Conservation (phyloP, 2,329 filamentous ascomycete genomes). For the Phialophora tarda region DNA sequence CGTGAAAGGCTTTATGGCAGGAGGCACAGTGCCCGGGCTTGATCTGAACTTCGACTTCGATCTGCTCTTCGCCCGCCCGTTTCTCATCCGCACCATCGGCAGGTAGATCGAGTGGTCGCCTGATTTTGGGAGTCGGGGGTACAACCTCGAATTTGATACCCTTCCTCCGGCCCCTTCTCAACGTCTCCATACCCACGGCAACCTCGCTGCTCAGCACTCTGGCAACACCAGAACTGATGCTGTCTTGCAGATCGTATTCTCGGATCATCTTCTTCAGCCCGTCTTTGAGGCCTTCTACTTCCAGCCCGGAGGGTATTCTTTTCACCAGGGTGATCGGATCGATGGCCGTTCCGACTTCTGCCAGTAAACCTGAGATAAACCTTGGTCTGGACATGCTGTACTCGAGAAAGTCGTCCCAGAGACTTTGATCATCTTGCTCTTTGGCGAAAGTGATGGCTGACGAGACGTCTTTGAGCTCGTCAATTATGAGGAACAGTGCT, state of each 20-base stretch:
- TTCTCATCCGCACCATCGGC: slow-evolving; percentile 6
- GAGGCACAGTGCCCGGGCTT: slow-evolving; percentile 36
- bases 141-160: slow-evolving; percentile 86
- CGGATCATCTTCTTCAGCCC: slow-evolving; percentile 89
- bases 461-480: slow-evolving; percentile 86
- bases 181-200: slow-evolving; percentile 76
- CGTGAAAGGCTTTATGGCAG: slow-evolving; percentile 33
- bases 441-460: slow-evolving; percentile 95
- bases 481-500: slow-evolving; percentile 90
- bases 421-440: slow-evolving; percentile 84
- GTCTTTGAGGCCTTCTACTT: slow-evolving; percentile 87
- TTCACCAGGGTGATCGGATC: slow-evolving; percentile 89
- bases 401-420: slow-evolving; percentile 92
- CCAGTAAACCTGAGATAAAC: slow-evolving; percentile 89
- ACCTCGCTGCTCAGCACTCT: slow-evolving; percentile 87
- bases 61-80: slow-evolving; percentile 5
- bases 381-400: slow-evolving; percentile 98
- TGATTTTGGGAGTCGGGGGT: not conserved
- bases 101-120: slow-evolving; percentile 1
- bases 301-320: slow-evolving; percentile 88
- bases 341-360: slow-evolving; percentile 92
- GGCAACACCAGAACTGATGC: slow-evolving; percentile 88
- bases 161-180: slow-evolving; percentile 78
- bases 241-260: slow-evolving; percentile 93
- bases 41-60: slow-evolving; percentile 15